Conservation (phyloP, 306 rosid genomes). For the Canavalia ensiformis region DNA sequence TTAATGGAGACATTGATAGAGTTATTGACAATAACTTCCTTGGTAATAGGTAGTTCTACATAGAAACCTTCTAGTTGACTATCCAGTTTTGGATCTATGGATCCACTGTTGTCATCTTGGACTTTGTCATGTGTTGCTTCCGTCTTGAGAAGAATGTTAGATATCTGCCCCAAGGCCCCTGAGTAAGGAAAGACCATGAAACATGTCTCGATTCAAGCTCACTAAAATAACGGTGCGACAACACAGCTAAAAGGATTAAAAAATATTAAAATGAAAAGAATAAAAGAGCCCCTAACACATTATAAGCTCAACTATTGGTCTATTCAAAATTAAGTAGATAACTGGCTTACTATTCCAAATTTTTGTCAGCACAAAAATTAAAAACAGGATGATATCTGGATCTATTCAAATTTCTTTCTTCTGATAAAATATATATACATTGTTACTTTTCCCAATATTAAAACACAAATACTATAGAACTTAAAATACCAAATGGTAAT, state of each 20-base stretch:
- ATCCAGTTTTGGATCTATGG: slow-evolving; percentile 50
- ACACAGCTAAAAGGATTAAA: slow-evolving; percentile 35
- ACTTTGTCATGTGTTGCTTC: slow-evolving; percentile 53
- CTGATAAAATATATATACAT: slow-evolving; percentile 11
- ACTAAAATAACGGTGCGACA: slow-evolving; percentile 34
- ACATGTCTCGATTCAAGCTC: slow-evolving; percentile 49
- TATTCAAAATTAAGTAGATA: slow-evolving; percentile 36
- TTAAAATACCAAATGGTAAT: slow-evolving; percentile 5
- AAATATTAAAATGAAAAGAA: slow-evolving; percentile 12
- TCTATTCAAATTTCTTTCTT: slow-evolving; percentile 39
- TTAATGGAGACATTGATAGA: slow-evolving; percentile 66
- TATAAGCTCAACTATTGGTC: slow-evolving; percentile 31
- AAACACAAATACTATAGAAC: background rate
- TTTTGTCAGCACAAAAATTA: slow-evolving; percentile 13
- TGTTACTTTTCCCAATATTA: slow-evolving; percentile 8
- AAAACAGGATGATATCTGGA: slow-evolving; percentile 1
- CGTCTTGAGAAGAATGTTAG: slow-evolving; percentile 60
- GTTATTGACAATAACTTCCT: slow-evolving; percentile 64
- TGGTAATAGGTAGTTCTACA: slow-evolving; percentile 71
- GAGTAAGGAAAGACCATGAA: slow-evolving; percentile 50
- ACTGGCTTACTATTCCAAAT: slow-evolving; percentile 18
- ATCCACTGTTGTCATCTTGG: slow-evolving; percentile 54
- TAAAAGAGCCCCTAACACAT: slow-evolving; percentile 9
- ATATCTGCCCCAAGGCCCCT: slow-evolving; percentile 74
- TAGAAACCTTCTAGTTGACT: slow-evolving; percentile 71